phyloP scores from a whole-genome alignment of 768 basidiomycete species.

The Sarcodon sp. region DNA sequence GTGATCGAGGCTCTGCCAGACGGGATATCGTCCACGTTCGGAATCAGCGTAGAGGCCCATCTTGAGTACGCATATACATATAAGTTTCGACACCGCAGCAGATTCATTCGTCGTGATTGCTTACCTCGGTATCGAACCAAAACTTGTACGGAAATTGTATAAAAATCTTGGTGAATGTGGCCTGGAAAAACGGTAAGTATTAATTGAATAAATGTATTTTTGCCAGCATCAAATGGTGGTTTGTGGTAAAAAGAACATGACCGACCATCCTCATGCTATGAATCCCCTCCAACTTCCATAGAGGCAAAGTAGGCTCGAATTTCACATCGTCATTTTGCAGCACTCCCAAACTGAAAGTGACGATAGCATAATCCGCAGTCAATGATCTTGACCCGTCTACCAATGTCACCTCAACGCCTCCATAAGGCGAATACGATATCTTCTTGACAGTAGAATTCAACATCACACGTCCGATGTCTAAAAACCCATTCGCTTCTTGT shows the following conservation, averaged over 20 bases:
- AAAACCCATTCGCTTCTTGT: slow-evolving; percentile 42
- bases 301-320: slow-evolving; percentile 43
- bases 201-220: not conserved
- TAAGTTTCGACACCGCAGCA: no score
- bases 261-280: slow-evolving; percentile 47
- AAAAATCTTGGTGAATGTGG: slow-evolving; percentile 58
- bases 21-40: slow-evolving; percentile 47
- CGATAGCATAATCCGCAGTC: slow-evolving; percentile 42
- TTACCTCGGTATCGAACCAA: slow-evolving; percentile 35
- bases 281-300: slow-evolving; percentile 53
- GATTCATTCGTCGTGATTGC: not conserved
- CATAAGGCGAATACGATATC: slow-evolving; percentile 29
- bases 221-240: not conserved
- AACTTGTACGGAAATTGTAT: slow-evolving; percentile 49
- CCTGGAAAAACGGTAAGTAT: slow-evolving; percentile 12
- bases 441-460: slow-evolving; percentile 36
- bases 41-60: slow-evolving; percentile 45
- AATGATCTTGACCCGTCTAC: slow-evolving; percentile 24
- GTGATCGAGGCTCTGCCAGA: slow-evolving; percentile 58
- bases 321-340: slow-evolving; percentile 47
- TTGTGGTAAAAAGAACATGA: not conserved
- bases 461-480: slow-evolving; percentile 30
- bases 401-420: slow-evolving; percentile 34
- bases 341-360: slow-evolving; percentile 59
- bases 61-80: slow-evolving; percentile 11